Evolutionary conservation across 805 yeast genomes (phyloP), one percentile per base, ranked within the genome.

Genomic region (Schwanniomyces pseudopolymorphus): DNA sequence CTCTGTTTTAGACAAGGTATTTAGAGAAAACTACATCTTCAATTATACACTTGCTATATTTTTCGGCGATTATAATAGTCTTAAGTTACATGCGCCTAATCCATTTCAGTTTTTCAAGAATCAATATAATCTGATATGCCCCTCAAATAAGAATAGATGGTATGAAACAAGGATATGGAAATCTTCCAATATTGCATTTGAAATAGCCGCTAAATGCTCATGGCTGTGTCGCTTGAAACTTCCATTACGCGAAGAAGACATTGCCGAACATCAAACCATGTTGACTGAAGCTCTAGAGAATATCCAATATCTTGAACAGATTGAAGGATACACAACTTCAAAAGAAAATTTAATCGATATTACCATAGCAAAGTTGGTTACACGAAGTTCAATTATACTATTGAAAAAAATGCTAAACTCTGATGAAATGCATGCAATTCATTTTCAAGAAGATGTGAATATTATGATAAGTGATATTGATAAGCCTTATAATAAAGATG

Each of bases 11-110:
- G 73, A 70, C 47, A 57, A 74, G 39, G 71, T 73, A 54, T 62
- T 73, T 39, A 46, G 72, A 19, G 81, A 77, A 43, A 73, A 78
- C 33, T 76, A 73, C 48, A 53, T 75, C 3, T 72, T 69, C 56
- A 73, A 70, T 46, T 75, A 70, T 48, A 61, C 75, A 6, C 62
- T 70, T 7, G 60, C 69, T 3, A 50, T 77, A 4, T 61, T 74
- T 25, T 63, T 69, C 39, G 63, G 77, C 14, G 57, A 66, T 2
- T 56, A 53, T 16, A 47, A 57, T 3, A 63, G 66, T 10, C 44
- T 59, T 39, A 43, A 50, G 16, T 55, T 58, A 0, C 44, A 33
- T 14, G 47, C 75, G 9, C 78, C 79, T 1, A 64, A 72, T 20
- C 81, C 82, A 3, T 75, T 67, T 52, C 58, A 56, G 3, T 59